Evolutionary conservation across 2,329 filamentous ascomycete species (phyloP).

Genomic region (Exophiala dermatitidis): DNA sequence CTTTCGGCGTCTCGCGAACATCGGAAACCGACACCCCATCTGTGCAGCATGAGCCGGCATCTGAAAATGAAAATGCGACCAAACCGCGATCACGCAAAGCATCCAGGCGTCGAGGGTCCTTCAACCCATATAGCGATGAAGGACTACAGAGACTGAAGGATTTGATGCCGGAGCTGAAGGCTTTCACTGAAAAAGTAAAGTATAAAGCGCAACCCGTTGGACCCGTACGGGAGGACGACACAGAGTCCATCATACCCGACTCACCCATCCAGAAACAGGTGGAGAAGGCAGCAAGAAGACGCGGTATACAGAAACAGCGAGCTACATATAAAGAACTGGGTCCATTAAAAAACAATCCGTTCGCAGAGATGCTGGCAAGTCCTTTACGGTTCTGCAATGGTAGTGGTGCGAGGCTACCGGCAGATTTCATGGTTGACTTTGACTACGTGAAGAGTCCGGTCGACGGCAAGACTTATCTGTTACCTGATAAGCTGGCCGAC

Average conservation of each 20-base stretch:
- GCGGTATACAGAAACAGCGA: conserved; percentile 6
- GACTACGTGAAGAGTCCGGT: conserved; percentile 14
- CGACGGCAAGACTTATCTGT: conserved; percentile 14
- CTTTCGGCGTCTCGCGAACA: background rate
- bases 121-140: conserved; percentile 11
- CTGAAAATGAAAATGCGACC: background rate
- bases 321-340: conserved; percentile 13
- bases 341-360: conserved; percentile 21
- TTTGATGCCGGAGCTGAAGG: conserved; percentile 1
- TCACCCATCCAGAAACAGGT: conserved; percentile 16
- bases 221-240: background rate
- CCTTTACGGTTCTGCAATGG: conserved; percentile 18
- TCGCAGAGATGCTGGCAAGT: conserved; percentile 23
- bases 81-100: background rate
- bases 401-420: conserved; percentile 19
- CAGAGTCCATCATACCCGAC: background rate
- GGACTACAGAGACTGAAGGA: background rate
- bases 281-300: conserved; percentile 1
- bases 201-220: background rate
- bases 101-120: background rate
- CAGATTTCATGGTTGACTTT: conserved; percentile 15
- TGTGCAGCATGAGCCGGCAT: background rate
- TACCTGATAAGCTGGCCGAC: conserved; percentile 22
- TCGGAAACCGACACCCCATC: background rate
- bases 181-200: background rate